Evolutionary conservation across 495 filamentous ascomycete genomes (phyloP).

Genomic region (Podospora fimiseda): DNA sequence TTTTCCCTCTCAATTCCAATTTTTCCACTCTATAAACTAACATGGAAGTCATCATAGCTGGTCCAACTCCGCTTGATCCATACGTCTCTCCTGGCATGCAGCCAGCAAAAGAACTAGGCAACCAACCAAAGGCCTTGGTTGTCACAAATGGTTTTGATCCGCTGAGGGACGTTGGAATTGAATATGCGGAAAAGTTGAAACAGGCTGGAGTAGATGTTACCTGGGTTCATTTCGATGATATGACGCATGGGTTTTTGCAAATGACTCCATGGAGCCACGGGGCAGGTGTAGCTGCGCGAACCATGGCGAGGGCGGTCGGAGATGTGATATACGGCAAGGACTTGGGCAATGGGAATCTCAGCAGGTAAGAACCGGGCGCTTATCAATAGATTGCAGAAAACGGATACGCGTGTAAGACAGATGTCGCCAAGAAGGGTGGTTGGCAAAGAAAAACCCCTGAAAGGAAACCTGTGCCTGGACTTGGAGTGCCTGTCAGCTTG

Average conservation of each 20-base stretch:
- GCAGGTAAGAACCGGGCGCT: no score
- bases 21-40: background rate
- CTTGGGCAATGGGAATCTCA: background rate
- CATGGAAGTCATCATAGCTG: background rate
- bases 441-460: background rate
- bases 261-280: conserved; percentile 33
- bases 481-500: background rate
- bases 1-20: background rate
- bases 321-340: background rate
- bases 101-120: conserved; percentile 6
- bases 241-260: conserved; percentile 32
- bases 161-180: conserved; percentile 32
- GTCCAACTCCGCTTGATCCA: conserved; percentile 11
- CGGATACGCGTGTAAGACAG: no score
- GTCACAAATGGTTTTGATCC: conserved; percentile 36
- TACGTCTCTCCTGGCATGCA: conserved; percentile 23
- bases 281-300: conserved; percentile 19
- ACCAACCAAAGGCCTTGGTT: conserved; percentile 22
- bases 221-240: conserved; percentile 27
- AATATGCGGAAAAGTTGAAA: conserved; percentile 30
- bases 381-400: no score
- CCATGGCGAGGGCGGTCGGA: background rate
- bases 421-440: no score
- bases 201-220: conserved; percentile 23
- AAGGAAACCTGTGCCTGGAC: no score